Evolutionary conservation across 371 early-diverging fungal species (phyloP), one percentile per base, ranked within the genome.

Genomic region (Basidiobolus meristosporus): DNA sequence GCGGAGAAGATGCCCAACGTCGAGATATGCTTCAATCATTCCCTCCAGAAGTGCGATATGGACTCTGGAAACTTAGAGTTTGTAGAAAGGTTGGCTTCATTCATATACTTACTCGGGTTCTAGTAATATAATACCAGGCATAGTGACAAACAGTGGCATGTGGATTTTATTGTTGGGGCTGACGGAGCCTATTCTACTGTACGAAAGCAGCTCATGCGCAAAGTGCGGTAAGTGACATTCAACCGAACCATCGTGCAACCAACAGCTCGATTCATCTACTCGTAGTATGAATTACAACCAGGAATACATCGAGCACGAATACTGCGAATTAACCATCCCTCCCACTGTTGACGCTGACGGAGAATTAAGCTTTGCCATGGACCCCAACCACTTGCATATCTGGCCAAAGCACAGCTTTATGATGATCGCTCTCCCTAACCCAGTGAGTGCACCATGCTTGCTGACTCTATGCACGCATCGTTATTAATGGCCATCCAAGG

Each of bases 361-460:
- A 6, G 43, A 66, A 38, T 62, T 60, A 1, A 67, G 72, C 6
- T 91, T 77, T 60, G 75, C 74, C 11, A 75, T 93, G 67, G 76
- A 82, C 48, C 77, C 86, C 1, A 68, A 86, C 50, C 90, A 90
- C 49, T 65, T 97, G 41, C 97, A 97, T 57, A 97, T 97, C 42
- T 97, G 97, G 97, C 97, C 97, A 0, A 65, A 88, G 11, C 78
- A 87, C 36, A 72, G 80, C 4, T 91, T 85, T 44, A 92, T 93
- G 93, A 59, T 96, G 59, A 96, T 96, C 47, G 97, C 95, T 0
- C 64, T 90, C 23, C 93, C 92, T 32, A 93, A 93, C 57, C 68
- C 72, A 40, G 85, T 79, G 59, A 46, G 60, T 49, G 29, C 7
- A 31, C 38, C 38, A 31, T 11, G 31, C n/a, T 37, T 36, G 18